Base-by-base conservation (phyloP, 306 rosid species). In the Cicer arietinum region DNA sequence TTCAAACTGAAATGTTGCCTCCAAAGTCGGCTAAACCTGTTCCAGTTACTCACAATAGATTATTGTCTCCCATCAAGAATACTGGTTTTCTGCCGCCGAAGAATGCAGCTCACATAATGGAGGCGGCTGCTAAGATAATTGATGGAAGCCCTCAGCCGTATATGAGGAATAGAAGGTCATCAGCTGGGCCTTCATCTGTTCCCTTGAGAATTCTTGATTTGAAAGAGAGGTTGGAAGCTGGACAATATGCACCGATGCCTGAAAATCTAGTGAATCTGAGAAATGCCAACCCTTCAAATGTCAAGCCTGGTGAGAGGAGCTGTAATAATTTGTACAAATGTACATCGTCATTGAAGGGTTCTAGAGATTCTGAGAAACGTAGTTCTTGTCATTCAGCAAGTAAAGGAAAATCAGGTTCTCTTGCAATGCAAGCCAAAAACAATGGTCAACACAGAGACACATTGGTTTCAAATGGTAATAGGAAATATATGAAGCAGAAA, bases 1-100 rank as follows among this genome's bases (percentile, higher is more conserved):
- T 90, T 84, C 96, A 90, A 81, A 86, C 91, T 35, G 96, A 95
- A 90, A 78, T 83, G 50, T 85, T 95, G 82, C 98, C 98, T 77
- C 98, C 93, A 53, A 95, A 85, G 67, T 90, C 91, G 5, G 96
- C 99, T 37, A 95, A 95, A 83, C 87, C 98, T 42, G 86, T 92
- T 75, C 90, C 96, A 69, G 79, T 92, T 74, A 84, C 99, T 63
- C 92, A 89, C 81, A 94, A 92, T 64, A 92, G 86, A 82, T 82
- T 92, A 54, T 77, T 92, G 87, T 95, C 99, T 51, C 98, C 97
- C 74, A 89, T 92, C 72, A 92, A 86, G 78, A 84, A 81, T 78
- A 89, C 89, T 54, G 96, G 90, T 74, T 88, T 84, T 67, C 77
- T 84, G 69, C 84, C 86, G 7, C 76, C 86, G 14, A 90, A 81